Evolutionary conservation across 305 asterid genomes (phyloP).

Genomic region (Fraxinus xanthoxyloides): DNA sequence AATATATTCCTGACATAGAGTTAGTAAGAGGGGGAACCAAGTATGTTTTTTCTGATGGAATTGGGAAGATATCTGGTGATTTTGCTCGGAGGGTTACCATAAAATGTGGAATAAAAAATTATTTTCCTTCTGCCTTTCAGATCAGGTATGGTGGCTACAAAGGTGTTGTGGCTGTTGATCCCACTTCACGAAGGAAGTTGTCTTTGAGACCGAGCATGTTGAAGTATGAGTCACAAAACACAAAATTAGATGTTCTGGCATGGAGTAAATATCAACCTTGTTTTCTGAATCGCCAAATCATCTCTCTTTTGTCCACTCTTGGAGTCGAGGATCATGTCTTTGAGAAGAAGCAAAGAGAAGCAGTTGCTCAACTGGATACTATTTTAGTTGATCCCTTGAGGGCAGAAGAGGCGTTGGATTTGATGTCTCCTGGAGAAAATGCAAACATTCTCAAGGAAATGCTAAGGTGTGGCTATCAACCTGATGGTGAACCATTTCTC

Average conservation of each 20-base stretch:
- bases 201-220: conserved; percentile 44
- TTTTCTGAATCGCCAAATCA: conserved; percentile 41
- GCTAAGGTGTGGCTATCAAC: conserved; percentile 47
- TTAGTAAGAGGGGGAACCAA: conserved; percentile 12
- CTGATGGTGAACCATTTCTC: conserved; percentile 51
- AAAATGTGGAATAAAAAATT: conserved; percentile 37
- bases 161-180: conserved; percentile 58
- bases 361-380: conserved; percentile 34
- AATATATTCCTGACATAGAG: conserved; percentile 48
- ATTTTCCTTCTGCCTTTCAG: conserved; percentile 45
- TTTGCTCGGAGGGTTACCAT: conserved; percentile 42
- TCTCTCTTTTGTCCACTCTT: conserved; percentile 47
- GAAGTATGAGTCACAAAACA: conserved; percentile 38
- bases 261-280: conserved; percentile 53
- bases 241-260: conserved; percentile 39
- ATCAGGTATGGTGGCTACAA: conserved; percentile 52
- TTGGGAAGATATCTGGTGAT: conserved; percentile 45
- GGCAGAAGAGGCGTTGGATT: conserved; percentile 45
- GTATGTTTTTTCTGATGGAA: conserved; percentile 47
- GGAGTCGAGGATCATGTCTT: conserved; percentile 36
- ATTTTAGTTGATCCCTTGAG: conserved; percentile 38
- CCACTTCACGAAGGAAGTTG: conserved; percentile 34
- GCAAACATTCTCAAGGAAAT: conserved; percentile 44
- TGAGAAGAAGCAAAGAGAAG: conserved; percentile 40
- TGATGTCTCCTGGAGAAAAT: conserved; percentile 50